Evolutionary conservation across 2,329 filamentous ascomycete species (phyloP).

Genomic region (Paecilomyces sp.): DNA sequence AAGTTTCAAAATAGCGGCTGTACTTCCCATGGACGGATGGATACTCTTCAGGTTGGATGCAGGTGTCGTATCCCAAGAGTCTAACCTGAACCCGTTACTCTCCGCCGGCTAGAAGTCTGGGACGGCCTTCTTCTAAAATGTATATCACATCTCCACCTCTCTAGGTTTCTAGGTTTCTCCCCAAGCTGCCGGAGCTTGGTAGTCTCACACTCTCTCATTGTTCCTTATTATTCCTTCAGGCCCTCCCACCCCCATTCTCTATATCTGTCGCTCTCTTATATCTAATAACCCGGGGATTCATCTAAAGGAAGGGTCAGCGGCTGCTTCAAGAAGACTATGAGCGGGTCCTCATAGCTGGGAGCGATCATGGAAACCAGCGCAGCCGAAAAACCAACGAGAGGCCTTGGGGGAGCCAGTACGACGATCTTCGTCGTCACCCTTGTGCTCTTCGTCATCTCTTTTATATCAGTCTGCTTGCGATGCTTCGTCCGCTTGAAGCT

Average conservation of each 20-base stretch:
- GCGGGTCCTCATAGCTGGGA: not conserved
- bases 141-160: not conserved
- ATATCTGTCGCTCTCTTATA: not conserved
- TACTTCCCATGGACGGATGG: not conserved
- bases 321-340: not conserved
- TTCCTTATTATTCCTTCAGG: not conserved
- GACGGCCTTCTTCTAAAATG: not conserved
- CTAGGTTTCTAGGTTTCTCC: not conserved
- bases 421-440: constrained; percentile 26
- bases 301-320: not conserved
- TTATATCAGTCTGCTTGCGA: constrained; percentile 25
- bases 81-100: not conserved
- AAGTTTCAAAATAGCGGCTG: not conserved
- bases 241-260: not conserved
- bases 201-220: not conserved
- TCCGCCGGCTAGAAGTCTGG: not conserved
- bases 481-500: constrained; percentile 28
- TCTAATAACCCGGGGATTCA: not conserved
- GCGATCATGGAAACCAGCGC: not conserved
- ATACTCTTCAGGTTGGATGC: not conserved
- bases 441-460: constrained; percentile 23
- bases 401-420: constrained; percentile 22
- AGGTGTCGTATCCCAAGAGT: not conserved
- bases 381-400: not conserved
- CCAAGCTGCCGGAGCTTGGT: not conserved